These are phyloP conservation scores for Butyriboletus appendiculatus DNA, from an alignment of 1,284 basidiomycete genomes.

Conservation along the genomic window DNA sequence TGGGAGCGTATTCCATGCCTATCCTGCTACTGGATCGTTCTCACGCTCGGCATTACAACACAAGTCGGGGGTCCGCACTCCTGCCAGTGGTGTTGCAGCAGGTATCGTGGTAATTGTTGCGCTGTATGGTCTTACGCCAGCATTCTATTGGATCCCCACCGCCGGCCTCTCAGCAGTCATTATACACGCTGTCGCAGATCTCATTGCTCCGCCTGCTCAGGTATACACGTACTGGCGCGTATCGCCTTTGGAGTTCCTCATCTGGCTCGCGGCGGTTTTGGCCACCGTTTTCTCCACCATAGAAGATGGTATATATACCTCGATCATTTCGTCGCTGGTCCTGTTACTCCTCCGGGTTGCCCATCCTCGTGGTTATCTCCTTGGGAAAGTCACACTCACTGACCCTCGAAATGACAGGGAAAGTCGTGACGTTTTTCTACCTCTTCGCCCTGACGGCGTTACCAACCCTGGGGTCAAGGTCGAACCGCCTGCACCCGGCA, in stretches of 20 bases:
- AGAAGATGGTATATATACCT: slow-evolving; percentile 95
- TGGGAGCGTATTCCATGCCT: slow-evolving; percentile 87
- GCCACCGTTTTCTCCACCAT: slow-evolving; percentile 88
- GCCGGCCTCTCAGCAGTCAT: slow-evolving; percentile 90
- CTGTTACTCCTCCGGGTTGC: slow-evolving; percentile 91
- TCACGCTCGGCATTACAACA: slow-evolving; percentile 95
- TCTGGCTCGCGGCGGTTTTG: slow-evolving; percentile 88
- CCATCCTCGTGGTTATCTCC: slow-evolving; percentile 89
- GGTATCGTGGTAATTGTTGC: slow-evolving; percentile 92
- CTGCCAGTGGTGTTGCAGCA: slow-evolving; percentile 86
- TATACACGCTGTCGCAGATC: slow-evolving; percentile 93
- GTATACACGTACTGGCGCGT: slow-evolving; percentile 95
- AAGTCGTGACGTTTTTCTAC: slow-evolving; percentile 84
- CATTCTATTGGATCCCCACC: slow-evolving; percentile 87
- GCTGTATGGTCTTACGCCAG: slow-evolving; percentile 88
- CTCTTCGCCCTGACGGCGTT: slow-evolving; percentile 64
- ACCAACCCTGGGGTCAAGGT: slow-evolving; percentile 76
- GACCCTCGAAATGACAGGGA: slow-evolving; percentile 34
- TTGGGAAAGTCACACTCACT: slow-evolving; percentile 69
- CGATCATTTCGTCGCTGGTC: slow-evolving; percentile 77
- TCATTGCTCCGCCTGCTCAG: slow-evolving; percentile 86
- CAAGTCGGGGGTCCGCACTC: slow-evolving; percentile 96
- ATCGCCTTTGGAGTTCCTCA: slow-evolving; percentile 91
- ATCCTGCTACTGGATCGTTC: slow-evolving; percentile 98
- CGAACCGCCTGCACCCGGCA: slow-evolving; percentile 79